Base-by-base conservation (phyloP, 306 rosid genomes). In the Arachis stenosperma region DNA sequence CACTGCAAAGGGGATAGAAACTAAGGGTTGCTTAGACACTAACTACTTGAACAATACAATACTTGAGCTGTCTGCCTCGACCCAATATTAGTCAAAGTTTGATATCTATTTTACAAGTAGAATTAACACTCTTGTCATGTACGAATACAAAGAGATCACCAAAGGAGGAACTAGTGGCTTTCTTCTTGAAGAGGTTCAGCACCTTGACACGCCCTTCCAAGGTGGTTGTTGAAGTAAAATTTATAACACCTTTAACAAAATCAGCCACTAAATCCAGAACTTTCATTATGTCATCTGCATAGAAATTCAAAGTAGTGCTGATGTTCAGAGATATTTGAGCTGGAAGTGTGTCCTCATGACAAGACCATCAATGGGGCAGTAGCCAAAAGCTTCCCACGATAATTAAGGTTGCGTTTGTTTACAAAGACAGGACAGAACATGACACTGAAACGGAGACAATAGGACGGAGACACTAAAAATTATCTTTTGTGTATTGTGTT, bases 331-430 rank as follows among this genome's bases (percentile, higher is more conserved):
- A 66, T 58, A 50, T 39, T 15, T 50, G 88, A 66, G 86, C 75
- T 12, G 76, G 87, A 79, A 90, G 65, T n/a, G 80, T 87, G 79
- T 76, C 90, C 1, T 75, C 74, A 33, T 7, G 22, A 22, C 27
- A 22, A 22, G 27, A 22, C 27, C 27, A 22, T 22, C 5, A 86
- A n/a, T 12, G 81, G 83, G 46, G 84, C 82, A 71, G 81, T 61
- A 4, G 79, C 84, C 13, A 86, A 48, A 29, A 76, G 41, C 14
- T 44, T 69, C 0, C 83, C 92, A 44, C 57, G 69, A 57, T 82
- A 79, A 14, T 59, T 56, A 47, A n/a, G n/a, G n/a, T n/a, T n/a
- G n/a, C n/a, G n/a, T n/a, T n/a, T n/a, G n/a, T n/a, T n/a, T n/a
- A n/a, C n/a, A n/a, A n/a, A n/a, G n/a, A n/a, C n/a, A n/a, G n/a